These are phyloP conservation scores for Carallia pectinifolia DNA, from an alignment of 345 rosid species.

Conservation along the genomic window DNA sequence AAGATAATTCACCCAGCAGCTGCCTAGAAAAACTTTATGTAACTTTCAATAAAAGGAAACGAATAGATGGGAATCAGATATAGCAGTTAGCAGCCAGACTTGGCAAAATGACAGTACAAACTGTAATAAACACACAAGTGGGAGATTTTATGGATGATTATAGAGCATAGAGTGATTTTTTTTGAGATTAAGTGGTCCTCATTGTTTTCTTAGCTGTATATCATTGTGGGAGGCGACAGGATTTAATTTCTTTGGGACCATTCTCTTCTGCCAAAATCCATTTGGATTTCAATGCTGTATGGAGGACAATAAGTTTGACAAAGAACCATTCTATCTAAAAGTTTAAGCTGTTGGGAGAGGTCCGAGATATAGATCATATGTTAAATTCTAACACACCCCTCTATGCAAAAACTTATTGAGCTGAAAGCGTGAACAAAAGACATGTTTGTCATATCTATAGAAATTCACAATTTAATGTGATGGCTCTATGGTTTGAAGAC, in stretches of 20 bases:
- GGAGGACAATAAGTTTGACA: constrained; percentile 6
- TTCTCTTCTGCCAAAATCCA: constrained; percentile 21
- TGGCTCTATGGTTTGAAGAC: no score
- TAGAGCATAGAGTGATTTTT: constrained; percentile 5
- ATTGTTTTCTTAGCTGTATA: constrained; percentile 8
- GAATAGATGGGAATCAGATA: constrained; percentile 28
- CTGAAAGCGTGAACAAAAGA: no score
- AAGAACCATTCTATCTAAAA: no score
- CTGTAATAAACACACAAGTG: constrained; percentile 20
- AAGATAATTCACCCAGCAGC: constrained; percentile 1
- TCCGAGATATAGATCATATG: no score
- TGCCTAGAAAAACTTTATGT: constrained; percentile 12
- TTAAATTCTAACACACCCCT: no score
- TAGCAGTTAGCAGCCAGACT: constrained; percentile 21
- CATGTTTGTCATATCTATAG: no score
- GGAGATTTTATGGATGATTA: constrained; percentile 23
- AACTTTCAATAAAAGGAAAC: constrained; percentile 13
- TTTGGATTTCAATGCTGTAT: constrained; percentile 5
- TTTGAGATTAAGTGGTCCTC: constrained; percentile 18
- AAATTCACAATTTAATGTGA: no score
- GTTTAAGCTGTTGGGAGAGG: no score
- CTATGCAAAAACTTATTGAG: no score
- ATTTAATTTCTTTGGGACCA: constrained; percentile 11
- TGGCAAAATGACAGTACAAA: background rate
- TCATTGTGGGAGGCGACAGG: background rate